These are phyloP conservation scores for Sphagnum fallax DNA, from an alignment of 228 moss, liverwort and hornwort species.

Conservation along the genomic window DNA sequence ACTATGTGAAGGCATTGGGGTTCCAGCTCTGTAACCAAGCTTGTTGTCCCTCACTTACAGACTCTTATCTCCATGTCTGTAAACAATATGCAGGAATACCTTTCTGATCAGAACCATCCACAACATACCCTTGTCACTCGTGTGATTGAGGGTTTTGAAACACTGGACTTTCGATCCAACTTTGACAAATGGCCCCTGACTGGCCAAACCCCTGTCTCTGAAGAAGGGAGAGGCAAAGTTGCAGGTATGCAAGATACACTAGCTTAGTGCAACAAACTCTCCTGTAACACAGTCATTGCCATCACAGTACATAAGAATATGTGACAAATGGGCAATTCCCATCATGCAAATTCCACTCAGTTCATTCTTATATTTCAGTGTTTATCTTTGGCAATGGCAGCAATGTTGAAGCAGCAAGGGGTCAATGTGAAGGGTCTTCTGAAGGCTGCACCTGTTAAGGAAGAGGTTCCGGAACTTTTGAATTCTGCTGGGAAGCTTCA, in stretches of 20 bases:
- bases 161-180: constrained; percentile 66
- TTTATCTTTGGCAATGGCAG: constrained; percentile 23
- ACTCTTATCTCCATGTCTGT: no score
- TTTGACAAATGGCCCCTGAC: constrained; percentile 84
- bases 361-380: neutral
- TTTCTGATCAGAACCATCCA: constrained; percentile 27
- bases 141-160: constrained; percentile 92
- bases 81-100: constrained; percentile 27
- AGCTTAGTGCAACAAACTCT: neutral
- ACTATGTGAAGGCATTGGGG: no score
- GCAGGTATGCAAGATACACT: constrained; percentile 48
- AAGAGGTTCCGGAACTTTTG: constrained; percentile 51
- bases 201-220: constrained; percentile 68
- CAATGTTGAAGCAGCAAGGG: constrained; percentile 92
- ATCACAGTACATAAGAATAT: neutral
- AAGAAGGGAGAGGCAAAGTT: constrained; percentile 98
- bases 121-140: constrained; percentile 50
- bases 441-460: constrained; percentile 60
- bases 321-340: neutral
- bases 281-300: neutral
- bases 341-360: neutral
- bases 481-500: constrained; percentile 73
- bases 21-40: no score
- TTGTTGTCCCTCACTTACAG: no score
- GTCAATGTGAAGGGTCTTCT: constrained; percentile 83